Conservation (phyloP, 148 eudicot genomes). For the Arbutus unedo region DNA sequence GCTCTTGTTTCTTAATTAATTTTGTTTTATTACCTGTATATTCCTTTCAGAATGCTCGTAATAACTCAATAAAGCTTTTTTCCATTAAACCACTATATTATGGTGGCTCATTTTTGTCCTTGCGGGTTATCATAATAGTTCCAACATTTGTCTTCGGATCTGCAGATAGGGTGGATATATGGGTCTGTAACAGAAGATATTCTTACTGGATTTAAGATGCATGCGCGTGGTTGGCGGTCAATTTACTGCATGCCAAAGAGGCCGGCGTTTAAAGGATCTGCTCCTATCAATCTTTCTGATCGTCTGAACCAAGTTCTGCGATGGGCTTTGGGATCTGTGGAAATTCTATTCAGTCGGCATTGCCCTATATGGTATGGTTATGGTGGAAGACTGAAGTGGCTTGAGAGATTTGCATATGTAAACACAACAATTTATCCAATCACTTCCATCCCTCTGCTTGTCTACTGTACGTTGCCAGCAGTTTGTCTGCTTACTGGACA, state of each 20-base stretch:
- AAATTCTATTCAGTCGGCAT: constrained; percentile 74
- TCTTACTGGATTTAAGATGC: constrained; percentile 90
- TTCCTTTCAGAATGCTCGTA: not conserved
- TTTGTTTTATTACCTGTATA: not conserved
- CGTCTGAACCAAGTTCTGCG: constrained; percentile 87
- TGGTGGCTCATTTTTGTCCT: not conserved
- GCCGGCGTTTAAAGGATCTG: constrained; percentile 88
- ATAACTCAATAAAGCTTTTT: not conserved
- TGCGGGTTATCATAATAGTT: not conserved
- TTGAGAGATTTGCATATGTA: constrained; percentile 66
- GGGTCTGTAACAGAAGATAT: constrained; percentile 93
- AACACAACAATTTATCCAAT: constrained; percentile 74
- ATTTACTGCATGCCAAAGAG: constrained; percentile 79
- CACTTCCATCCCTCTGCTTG: constrained; percentile 63
- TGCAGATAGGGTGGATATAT: constrained; percentile 89
- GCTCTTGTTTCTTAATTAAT: not conserved
- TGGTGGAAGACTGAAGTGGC: constrained; percentile 66
- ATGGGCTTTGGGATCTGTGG: constrained; percentile 89
- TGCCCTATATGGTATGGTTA: constrained; percentile 87
- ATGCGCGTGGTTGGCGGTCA: constrained; percentile 90
- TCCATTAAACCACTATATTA: not conserved
- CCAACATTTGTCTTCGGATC: not conserved
- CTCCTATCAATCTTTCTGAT: constrained; percentile 85
- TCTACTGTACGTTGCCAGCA: constrained; percentile 68
- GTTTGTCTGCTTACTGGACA: constrained; percentile 68